Evolutionary conservation across 2,329 filamentous ascomycete genomes (phyloP).

Genomic region (Exophiala lecanii-corni): DNA sequence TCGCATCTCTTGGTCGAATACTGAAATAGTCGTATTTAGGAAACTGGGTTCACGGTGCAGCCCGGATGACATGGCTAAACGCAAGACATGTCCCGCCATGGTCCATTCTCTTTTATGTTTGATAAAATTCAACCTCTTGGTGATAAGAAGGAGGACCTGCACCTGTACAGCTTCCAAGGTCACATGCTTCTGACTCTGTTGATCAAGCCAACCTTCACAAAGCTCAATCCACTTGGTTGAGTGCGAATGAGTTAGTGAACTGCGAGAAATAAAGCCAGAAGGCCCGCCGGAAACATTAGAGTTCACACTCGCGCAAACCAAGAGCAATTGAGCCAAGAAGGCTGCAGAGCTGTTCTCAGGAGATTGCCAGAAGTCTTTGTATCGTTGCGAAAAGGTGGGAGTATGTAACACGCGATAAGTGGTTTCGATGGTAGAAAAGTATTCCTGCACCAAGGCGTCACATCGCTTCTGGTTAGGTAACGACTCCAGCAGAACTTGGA

Average conservation of each 20-base stretch:
- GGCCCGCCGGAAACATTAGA: slow-evolving; percentile 14
- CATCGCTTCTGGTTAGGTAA: slow-evolving; percentile 20
- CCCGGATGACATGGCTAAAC: slow-evolving; percentile 46
- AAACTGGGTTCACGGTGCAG: slow-evolving; percentile 46
- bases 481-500: slow-evolving; percentile 20
- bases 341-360: slow-evolving; percentile 15
- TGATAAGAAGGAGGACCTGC: slow-evolving; percentile 44
- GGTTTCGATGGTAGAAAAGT: slow-evolving; percentile 52
- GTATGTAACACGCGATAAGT: slow-evolving; percentile 55
- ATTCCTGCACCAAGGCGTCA: slow-evolving; percentile 23
- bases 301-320: slow-evolving; percentile 20
- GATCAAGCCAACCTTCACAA: slow-evolving; percentile 22
- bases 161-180: slow-evolving; percentile 47
- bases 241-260: slow-evolving; percentile 15
- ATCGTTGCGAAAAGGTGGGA: slow-evolving; percentile 54
- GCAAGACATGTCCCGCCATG: slow-evolving; percentile 42
- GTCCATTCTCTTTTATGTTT: slow-evolving; percentile 50
- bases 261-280: slow-evolving; percentile 18
- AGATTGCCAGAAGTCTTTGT: slow-evolving; percentile 48
- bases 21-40: slow-evolving; percentile 33
- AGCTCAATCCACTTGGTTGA: slow-evolving; percentile 25
- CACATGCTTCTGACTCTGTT: slow-evolving; percentile 48
- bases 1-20: slow-evolving; percentile 50
- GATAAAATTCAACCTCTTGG: slow-evolving; percentile 45
- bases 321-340: slow-evolving; percentile 24